Percentiles rank a stretch among this genome's conserved stretches.
phyloP scores from a whole-genome alignment of 805 yeast genomes.

The Candida arabinofermentans region DNA sequence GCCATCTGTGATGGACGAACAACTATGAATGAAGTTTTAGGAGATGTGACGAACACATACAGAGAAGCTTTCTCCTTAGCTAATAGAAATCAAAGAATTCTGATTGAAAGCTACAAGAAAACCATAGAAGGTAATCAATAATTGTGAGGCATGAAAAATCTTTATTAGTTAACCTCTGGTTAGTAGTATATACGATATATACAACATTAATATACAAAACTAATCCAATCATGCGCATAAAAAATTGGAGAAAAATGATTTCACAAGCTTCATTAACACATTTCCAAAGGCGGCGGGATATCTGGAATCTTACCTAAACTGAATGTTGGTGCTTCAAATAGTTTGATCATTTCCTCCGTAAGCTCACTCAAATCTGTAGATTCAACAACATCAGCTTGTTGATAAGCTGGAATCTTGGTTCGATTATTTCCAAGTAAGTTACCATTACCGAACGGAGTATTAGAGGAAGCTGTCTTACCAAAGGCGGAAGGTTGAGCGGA shows the following conservation, averaged over 20 bases:
- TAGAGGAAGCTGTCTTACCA: too few species aligned
- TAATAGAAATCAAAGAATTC: constrained; percentile 34
- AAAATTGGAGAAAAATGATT: too few species aligned
- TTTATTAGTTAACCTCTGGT: background rate
- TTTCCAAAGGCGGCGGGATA: constrained; percentile 59
- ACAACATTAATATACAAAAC: background rate
- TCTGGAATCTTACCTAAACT: constrained; percentile 68
- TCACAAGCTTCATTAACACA: constrained; percentile 29
- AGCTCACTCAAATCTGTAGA: constrained; percentile 34
- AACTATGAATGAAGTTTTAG: constrained; percentile 49
- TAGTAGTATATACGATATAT: background rate
- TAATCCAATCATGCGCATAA: too few species aligned
- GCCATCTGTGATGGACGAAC: constrained; percentile 64
- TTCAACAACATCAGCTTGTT: constrained; percentile 23
- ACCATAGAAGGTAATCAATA: constrained; percentile 9
- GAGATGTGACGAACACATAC: constrained; percentile 53
- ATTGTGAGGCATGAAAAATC: background rate
- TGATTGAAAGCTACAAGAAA: constrained; percentile 33
- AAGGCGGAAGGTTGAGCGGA: too few species aligned
- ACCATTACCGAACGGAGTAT: background rate
- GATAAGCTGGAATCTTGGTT: constrained; percentile 4
- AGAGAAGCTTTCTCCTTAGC: constrained; percentile 55
- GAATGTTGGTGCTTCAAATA: constrained; percentile 47
- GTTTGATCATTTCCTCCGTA: constrained; percentile 38
- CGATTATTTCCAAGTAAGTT: background rate